Conservation (phyloP, 805 yeast species). For the Myxozyma monticola region DNA sequence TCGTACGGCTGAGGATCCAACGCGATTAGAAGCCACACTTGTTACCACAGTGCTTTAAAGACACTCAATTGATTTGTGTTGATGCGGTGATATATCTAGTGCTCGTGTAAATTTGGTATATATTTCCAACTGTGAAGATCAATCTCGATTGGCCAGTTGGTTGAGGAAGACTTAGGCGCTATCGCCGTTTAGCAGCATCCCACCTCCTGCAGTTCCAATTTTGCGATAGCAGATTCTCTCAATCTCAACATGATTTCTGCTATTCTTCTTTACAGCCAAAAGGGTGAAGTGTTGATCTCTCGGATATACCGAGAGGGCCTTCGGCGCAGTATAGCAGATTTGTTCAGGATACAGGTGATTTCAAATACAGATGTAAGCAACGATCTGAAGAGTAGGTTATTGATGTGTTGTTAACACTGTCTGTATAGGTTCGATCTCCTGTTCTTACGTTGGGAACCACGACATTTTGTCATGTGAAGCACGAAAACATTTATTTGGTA, state of each 20-base stretch:
- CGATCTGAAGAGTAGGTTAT: not conserved
- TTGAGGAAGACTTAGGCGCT: no score
- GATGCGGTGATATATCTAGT: no score
- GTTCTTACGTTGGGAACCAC: slow-evolving; percentile 88
- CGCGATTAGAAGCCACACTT: no score
- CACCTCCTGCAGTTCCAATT: no score
- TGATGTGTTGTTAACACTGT: not conserved
- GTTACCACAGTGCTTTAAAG: no score
- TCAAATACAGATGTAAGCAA: slow-evolving; percentile 52
- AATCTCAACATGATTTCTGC: slow-evolving; percentile 95
- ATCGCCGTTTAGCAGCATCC: no score
- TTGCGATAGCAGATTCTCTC: no score
- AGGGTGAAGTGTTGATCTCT: slow-evolving; percentile 82
- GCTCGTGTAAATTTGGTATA: no score
- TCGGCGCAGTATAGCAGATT: slow-evolving; percentile 76
- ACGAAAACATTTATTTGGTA: slow-evolving; percentile 68
- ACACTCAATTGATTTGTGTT: no score
- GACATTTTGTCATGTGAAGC: slow-evolving; percentile 75
- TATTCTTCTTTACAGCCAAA: slow-evolving; percentile 69
- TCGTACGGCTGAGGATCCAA: no score
- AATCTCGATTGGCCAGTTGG: no score
- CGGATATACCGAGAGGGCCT: slow-evolving; percentile 72
- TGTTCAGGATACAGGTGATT: slow-evolving; percentile 90
- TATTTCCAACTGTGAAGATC: no score
- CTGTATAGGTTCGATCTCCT: slow-evolving; percentile 54